Evolutionary conservation across 2,329 filamentous ascomycete species (phyloP), one percentile per base, ranked within the genome.

Genomic region (Fusarium subtropicale): DNA sequence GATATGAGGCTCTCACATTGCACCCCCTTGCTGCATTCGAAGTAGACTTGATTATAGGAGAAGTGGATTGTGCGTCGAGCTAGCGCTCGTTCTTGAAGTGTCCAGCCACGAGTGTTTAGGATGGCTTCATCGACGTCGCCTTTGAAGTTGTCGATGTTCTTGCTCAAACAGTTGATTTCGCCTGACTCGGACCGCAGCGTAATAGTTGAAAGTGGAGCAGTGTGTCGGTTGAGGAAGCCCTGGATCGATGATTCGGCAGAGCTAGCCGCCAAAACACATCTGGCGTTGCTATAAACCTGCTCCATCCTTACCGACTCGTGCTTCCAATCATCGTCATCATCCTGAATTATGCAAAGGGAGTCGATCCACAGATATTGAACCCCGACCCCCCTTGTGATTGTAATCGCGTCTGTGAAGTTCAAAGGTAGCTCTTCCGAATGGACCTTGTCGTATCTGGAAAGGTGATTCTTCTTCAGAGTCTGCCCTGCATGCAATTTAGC

Each of bases 141-240:
- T 5, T 73, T 44, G 64, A 81, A 82, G 60, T 81, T 66, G 48
- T 81, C 79, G 2, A 79, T 72, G 16, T 51, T 30, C n/a, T 65
- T 41, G 33, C 76, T 78, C n/a, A 80, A 26, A 36, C 76, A 77
- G 8, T 74, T 33, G 1, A 22, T 28, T 2, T 22, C 7, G 0
- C 60, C 60, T 4, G 41, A 44, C 6, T 44, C 15, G 12, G 41
- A 44, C 10, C 9, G 9, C 1, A 44, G 9, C 18, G n/a, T 2
- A 8, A 44, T 2, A 18, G 10, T 18, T 11, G 41, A 26, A 1
- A 15, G 8, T 2, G 9, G 11, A 10, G 41, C 2, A 18, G 18
- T n/a, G 16, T 4, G 5, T n/a, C 24, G 26, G 5, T n/a, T n/a
- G 8, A 46, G 44, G 4, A 30, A 46, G 0, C 44, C 24, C 3